These are phyloP conservation scores for Gelatoporia subvermispora DNA, from an alignment of 768 basidiomycete genomes.

Conservation along the genomic window DNA sequence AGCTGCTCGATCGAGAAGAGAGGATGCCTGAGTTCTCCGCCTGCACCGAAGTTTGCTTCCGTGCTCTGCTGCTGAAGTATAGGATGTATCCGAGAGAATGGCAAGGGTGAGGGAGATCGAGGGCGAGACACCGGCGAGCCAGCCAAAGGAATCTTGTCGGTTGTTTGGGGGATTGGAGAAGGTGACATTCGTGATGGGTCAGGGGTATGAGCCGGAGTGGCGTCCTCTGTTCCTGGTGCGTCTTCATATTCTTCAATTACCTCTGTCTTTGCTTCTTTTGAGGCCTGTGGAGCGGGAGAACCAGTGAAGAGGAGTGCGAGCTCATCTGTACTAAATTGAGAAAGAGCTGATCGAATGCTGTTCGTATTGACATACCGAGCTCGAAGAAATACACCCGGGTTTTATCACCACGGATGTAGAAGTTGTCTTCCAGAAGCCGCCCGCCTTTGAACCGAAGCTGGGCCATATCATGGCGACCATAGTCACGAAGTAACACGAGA, in stretches of 20 bases:
- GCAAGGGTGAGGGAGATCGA: not conserved
- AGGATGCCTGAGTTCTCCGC: conserved; percentile 37
- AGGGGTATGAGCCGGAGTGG: not conserved
- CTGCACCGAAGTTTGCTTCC: conserved; percentile 24
- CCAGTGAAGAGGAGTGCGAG: conserved; percentile 79
- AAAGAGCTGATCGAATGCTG: not conserved
- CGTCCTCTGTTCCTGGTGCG: not conserved
- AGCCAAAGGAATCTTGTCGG: not conserved
- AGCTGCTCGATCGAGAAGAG: conserved; percentile 81
- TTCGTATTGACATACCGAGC: conserved; percentile 44
- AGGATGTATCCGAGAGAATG: not conserved
- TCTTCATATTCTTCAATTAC: conserved; percentile 32
- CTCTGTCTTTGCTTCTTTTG: conserved; percentile 24
- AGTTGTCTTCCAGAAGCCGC: conserved; percentile 86
- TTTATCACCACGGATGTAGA: conserved; percentile 95
- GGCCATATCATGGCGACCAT: conserved; percentile 91
- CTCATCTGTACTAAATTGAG: conserved; percentile 50
- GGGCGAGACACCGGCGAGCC: conserved; percentile 1
- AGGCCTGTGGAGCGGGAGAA: conserved; percentile 30
- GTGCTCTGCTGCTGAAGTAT: not conserved
- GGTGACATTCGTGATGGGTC: not conserved
- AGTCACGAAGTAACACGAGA: conserved; percentile 81
- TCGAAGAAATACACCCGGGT: conserved; percentile 98
- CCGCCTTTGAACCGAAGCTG: conserved; percentile 89
- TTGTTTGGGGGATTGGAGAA: not conserved